Evolutionary conservation across 257 asterid species (phyloP), one percentile per base, ranked within the genome.

Genomic region (Petunia secreta): DNA sequence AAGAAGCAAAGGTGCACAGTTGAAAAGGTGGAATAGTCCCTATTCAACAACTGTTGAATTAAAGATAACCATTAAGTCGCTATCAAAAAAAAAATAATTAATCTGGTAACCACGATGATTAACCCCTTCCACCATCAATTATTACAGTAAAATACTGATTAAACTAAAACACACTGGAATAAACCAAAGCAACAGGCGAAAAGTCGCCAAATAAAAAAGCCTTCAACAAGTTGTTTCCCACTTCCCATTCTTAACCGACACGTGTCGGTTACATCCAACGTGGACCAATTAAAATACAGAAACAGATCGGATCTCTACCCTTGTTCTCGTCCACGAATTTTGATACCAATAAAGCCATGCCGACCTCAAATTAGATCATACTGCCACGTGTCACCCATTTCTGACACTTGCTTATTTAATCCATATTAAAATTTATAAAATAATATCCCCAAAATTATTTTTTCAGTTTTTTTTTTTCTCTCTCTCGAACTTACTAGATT

Each of bases 301-400:
- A 91, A 92, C 87, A 85, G 96, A 93, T 93, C 90, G 92, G 86
- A 88, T 87, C 85, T 58, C 86, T 80, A 84, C 85, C 85, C 82
- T n/a, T 38, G 6, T 74, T 90, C 94, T 91, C 94, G 85, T 83
- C 98, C 98, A 93, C 97, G 82, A 93, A 84, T 91, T 90, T 80
- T 79, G 91, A 90, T 86, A 83, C 94, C 84, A 86, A 85, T 87
- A 58, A 75, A 25, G 25, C 25, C 79, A 53, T 6, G 25, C 25
- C 25, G 25, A 25, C 89, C 89, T 80, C 53, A 37, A 73, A 75
- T 81, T 83, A 84, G 86, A 87, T 85, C 75, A 82, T 55, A 60
- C 6, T 5, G 86, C 87, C 97, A 92, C 98, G 96, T 92, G 97
- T 83, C 75, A 16, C 54, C 75, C 80, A 13, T 14, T 25, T 25